Percentiles rank a stretch among this genome's conserved stretches.
Conservation (phyloP, 805 yeast species). For the Starmerella bacillaris region DNA sequence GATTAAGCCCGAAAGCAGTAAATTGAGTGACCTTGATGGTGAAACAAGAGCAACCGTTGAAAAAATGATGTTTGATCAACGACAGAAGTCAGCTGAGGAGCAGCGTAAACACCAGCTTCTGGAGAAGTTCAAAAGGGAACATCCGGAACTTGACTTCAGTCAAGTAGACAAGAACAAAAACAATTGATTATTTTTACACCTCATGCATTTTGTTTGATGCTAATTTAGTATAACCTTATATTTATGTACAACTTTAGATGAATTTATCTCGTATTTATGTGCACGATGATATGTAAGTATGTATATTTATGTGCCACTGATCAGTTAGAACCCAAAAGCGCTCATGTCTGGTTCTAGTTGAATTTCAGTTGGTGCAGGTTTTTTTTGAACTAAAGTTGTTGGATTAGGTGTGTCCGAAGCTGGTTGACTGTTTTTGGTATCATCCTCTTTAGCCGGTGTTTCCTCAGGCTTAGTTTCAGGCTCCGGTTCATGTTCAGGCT, state of each 20-base stretch:
- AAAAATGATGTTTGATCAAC: slow-evolving; percentile 32
- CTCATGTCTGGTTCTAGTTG: slow-evolving; percentile 66
- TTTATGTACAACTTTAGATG: too few relatives aligned
- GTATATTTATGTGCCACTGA: background rate
- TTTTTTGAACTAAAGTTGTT: background rate
- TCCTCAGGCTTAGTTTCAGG: background rate
- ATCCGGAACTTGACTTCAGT: slow-evolving; percentile 29
- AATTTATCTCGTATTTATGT: too few relatives aligned
- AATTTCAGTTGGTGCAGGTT: slow-evolving; percentile 31
- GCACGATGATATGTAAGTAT: background rate
- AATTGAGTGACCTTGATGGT: slow-evolving; percentile 27
- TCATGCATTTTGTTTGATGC: background rate
- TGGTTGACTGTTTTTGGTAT: background rate
- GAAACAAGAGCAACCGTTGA: slow-evolving; percentile 30
- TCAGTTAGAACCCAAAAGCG: slow-evolving; percentile 38
- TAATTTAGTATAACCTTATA: background rate
- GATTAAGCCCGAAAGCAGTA: slow-evolving; percentile 27
- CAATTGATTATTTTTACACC: background rate
- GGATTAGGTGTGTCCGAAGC: background rate
- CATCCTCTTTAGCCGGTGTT: background rate
- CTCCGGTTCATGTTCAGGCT: background rate
- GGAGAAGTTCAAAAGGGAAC: slow-evolving; percentile 27
- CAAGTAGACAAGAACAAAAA: slow-evolving; percentile 17
- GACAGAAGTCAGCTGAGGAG: slow-evolving; percentile 27
- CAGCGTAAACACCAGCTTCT: slow-evolving; percentile 21